phyloP scores from a whole-genome alignment of 306 rosid species.

The Acmispon strigosus region DNA sequence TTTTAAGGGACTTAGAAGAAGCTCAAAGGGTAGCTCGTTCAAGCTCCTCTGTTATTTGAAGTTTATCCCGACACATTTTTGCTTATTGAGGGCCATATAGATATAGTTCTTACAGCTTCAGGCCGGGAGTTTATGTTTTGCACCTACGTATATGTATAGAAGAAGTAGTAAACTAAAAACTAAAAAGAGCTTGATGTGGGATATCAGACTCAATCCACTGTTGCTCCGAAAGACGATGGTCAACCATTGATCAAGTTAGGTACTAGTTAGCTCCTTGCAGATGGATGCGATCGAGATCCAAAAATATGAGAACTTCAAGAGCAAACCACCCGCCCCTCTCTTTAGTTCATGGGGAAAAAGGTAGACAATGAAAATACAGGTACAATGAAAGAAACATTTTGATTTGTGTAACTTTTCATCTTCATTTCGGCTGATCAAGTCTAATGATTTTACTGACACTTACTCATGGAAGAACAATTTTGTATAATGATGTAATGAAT shows the following conservation, averaged over 20 bases:
- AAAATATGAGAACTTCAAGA: constrained; percentile 2
- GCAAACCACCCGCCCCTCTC: neutral
- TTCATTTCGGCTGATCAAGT: constrained; percentile 12
- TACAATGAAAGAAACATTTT: constrained; percentile 12
- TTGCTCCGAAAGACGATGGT: constrained; percentile 12
- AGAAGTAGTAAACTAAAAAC: neutral
- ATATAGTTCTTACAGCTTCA: constrained; percentile 18
- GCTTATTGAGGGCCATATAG: constrained; percentile 17
- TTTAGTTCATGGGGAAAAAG: constrained; percentile 7
- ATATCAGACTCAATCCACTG: constrained; percentile 12
- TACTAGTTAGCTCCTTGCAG: constrained; percentile 2
- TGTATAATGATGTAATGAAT: constrained; percentile 33
- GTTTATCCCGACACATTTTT: constrained; percentile 15
- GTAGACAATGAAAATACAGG: constrained; percentile 4
- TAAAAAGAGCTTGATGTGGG: constrained; percentile 18
- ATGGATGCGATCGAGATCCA: neutral
- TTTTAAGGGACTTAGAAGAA: constrained; percentile 94
- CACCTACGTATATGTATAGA: constrained; percentile 9
- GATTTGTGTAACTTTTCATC: constrained; percentile 15
- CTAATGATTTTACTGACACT: constrained; percentile 21
- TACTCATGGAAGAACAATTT: constrained; percentile 10
- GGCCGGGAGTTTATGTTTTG: neutral
- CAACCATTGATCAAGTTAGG: constrained; percentile 12
- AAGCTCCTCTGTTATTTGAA: constrained; percentile 50
- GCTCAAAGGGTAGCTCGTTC: constrained; percentile 75